These are phyloP conservation scores for Domatiomyces catenatus DNA, from an alignment of 2,329 filamentous ascomycete genomes.

Conservation along the genomic window DNA sequence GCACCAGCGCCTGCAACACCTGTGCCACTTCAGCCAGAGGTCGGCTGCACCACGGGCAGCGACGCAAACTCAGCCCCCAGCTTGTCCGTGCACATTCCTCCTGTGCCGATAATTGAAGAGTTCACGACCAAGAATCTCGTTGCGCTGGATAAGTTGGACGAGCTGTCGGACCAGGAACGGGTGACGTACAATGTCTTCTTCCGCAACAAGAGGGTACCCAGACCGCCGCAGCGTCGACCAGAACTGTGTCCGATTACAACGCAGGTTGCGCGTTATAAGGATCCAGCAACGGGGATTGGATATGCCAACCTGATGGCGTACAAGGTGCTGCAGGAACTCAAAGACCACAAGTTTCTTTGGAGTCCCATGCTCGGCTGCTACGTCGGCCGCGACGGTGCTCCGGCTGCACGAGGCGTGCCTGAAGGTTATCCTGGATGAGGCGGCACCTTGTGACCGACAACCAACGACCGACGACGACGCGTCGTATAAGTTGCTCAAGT, in stretches of 20 bases:
- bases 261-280: constrained; percentile 64
- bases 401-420: constrained; percentile 57
- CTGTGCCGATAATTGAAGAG: constrained; percentile 28
- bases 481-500: no score
- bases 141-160: constrained; percentile 43
- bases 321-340: constrained; percentile 48
- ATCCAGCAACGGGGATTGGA: constrained; percentile 67
- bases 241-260: constrained; percentile 69
- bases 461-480: no score
- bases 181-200: constrained; percentile 41
- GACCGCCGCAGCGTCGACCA: constrained; percentile 32
- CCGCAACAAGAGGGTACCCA: constrained; percentile 33
- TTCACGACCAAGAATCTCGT: constrained; percentile 42
- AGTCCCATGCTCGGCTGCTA: constrained; percentile 68
- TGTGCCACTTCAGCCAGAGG: background rate
- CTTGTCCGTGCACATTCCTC: background rate
- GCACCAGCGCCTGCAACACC: background rate
- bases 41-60: constrained; percentile 14
- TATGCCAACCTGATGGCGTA: constrained; percentile 71
- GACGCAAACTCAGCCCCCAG: constrained; percentile 1
- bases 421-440: constrained; percentile 44
- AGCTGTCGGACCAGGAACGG: constrained; percentile 38
- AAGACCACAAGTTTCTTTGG: constrained; percentile 68
- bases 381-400: constrained; percentile 46
- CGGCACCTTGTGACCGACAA: no score